Base-by-base conservation (phyloP, 1,284 basidiomycete genomes). In the Leccinum angustisporum region DNA sequence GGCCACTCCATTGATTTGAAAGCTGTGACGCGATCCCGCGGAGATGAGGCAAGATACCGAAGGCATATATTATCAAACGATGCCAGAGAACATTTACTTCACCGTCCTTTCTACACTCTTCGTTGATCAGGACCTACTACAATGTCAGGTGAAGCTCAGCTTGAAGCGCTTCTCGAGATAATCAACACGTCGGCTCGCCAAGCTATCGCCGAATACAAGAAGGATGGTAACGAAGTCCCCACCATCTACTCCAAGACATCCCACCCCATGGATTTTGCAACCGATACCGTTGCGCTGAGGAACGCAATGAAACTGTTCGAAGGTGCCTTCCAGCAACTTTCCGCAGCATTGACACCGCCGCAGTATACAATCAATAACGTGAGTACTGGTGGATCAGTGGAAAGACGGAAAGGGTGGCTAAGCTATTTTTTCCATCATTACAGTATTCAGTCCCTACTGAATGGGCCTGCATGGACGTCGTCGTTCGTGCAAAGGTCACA, bases 131-230 rank as follows among this genome's bases (percentile, higher is more conserved):
- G 38, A 21, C 18, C 30, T 30, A 30, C 13, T 50, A 58, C 48
- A 0, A 72, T 70, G 71, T 70, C 71, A 30, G 61, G 58, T 14
- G 69, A 73, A 61, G 58, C 68, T 8, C 69, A 71, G 30, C 64
- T 71, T 7, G 64, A 48, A 48, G 46, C 46, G 2, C 46, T 48
- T 25, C 46, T 48, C 21, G 46, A 48, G 10, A 48, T 48, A 48
- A 48, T 48, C 21, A 48, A 48, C 36, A 59, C 62, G 0, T 71
- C 69, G 2, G 62, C 69, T 4, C 68, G 66, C 10, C 68, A 68
- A 58, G 72, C 71, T n/a, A 73, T 72, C 4, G 54, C 62, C n/a
- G 72, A 74, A 31, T 72, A 72, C 59, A 72, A 70, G 56, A 70
- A 72, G 25, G 62, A 36, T 0, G 66, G 63, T 1, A 50, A 65